Evolutionary conservation across 805 yeast genomes (phyloP), one percentile per base, ranked within the genome.

Genomic region (Metschnikowia picachoensis): DNA sequence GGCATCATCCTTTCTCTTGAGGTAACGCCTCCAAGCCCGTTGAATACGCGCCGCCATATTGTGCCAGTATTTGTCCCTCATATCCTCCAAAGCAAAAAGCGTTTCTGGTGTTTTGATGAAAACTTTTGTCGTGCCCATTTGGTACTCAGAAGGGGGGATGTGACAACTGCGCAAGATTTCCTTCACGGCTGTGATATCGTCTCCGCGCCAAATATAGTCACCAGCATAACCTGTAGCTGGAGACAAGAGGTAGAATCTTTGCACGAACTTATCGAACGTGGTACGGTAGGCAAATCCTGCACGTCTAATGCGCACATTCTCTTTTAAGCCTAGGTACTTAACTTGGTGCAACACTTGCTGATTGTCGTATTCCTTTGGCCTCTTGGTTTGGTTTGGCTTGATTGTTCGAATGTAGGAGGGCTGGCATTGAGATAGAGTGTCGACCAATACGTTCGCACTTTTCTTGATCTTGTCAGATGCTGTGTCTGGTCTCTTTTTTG

Each of bases 271-370:
- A 49, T 94, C 97, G 66, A 90, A 94, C 0, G 97, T 87, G 55
- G 95, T 96, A 68, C 99, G 84, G 61, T 91, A 94, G 1, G 99
- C 99, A 67, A 94, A 94, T 39, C 99, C 99, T 0, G 99, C 98
- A 73, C 99, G 85, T 75, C 99, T 82, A 56, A 94, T 94, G 52
- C 98, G 80, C 41, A 94, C 98, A 66, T 94, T 94, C 66, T 94
- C 99, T 61, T 94, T 94, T 66, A 94, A 74, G 63, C 99, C 99
- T 55, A 94, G 76, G 66, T 94, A 94, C 61, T 94, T 94, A 55
- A 94, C 85, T 71, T 94, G 99, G 66, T 94, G 99, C 55, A 94
- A 73, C 8, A 94, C 99, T 54, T 90, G 96, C 45, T 79, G 81
- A 46, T 82, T 82, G 60, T 91, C 96, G 63, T 87, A 94, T 58